Conservation (phyloP, 345 rosid genomes). For the Lenwebbia sp. region DNA sequence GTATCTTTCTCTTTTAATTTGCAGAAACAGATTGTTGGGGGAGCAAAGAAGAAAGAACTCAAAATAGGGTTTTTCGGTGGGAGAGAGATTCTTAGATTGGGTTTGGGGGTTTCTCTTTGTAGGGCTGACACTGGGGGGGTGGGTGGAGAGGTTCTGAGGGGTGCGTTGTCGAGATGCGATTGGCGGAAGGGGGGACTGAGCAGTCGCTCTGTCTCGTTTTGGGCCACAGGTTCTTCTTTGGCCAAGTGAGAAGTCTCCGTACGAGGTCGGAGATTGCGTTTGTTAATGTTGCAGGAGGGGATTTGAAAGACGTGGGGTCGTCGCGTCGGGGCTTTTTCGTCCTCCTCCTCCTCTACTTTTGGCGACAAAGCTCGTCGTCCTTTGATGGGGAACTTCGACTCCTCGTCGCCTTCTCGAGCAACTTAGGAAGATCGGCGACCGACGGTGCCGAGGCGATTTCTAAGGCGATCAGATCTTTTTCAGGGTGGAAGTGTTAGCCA, state of each 20-base stretch:
- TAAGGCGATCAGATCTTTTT: neutral
- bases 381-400: neutral
- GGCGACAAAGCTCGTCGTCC: neutral
- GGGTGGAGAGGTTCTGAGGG: neutral
- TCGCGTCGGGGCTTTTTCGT: neutral
- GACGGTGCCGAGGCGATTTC: neutral
- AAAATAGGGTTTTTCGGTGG: no score
- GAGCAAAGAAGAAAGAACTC: no score
- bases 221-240: constrained; percentile 10
- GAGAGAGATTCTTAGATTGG: no score
- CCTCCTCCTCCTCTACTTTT: neutral
- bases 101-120: no score
- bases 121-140: neutral
- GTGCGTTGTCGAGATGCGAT: constrained; percentile 20
- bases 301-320: neutral
- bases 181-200: neutral
- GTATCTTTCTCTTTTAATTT: neutral
- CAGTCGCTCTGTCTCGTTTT: constrained; percentile 2
- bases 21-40: neutral
- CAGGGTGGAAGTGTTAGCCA: neutral
- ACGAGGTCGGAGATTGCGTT: neutral
- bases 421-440: neutral
- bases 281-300: neutral
- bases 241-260: constrained; percentile 6
- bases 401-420: neutral